Conservation (phyloP, 148 eudicot species). For the Spergularia marina region DNA sequence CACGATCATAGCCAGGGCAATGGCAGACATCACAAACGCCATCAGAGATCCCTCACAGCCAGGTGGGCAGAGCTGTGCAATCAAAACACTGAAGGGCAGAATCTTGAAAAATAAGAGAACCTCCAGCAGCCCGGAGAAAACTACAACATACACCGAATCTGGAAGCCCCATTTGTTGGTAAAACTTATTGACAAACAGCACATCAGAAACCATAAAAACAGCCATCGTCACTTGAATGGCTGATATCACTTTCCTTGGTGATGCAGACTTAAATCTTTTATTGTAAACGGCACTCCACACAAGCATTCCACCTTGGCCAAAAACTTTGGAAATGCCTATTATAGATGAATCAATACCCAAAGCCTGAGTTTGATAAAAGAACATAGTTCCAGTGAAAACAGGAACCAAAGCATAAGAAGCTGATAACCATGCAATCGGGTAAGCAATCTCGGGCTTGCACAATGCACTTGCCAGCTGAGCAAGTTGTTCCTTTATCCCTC, state of each 20-base stretch:
- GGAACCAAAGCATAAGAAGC: conserved; percentile 82
- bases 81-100: conserved; percentile 67
- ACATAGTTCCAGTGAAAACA: conserved; percentile 77
- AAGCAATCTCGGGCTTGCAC: conserved; percentile 58
- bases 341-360: conserved; percentile 67
- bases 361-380: conserved; percentile 78
- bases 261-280: conserved; percentile 45
- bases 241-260: conserved; percentile 65
- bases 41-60: conserved; percentile 92
- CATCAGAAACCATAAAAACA: conserved; percentile 73
- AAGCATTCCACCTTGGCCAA: conserved; percentile 84
- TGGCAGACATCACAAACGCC: conserved; percentile 86
- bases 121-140: conserved; percentile 72
- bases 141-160: conserved; percentile 61
- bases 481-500: conserved; percentile 54
- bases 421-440: conserved; percentile 73
- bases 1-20: conserved; percentile 74
- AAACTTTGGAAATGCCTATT: conserved; percentile 83
- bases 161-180: conserved; percentile 63
- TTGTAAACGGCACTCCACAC: conserved; percentile 74
- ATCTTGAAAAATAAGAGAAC: conserved; percentile 69
- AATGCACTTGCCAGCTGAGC: conserved; percentile 55
- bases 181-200: conserved; percentile 64
- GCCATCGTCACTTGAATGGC: conserved; percentile 69
- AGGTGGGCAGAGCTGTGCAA: conserved; percentile 82